phyloP scores from a whole-genome alignment of 768 basidiomycete species.

The Agrocybe praecox region DNA sequence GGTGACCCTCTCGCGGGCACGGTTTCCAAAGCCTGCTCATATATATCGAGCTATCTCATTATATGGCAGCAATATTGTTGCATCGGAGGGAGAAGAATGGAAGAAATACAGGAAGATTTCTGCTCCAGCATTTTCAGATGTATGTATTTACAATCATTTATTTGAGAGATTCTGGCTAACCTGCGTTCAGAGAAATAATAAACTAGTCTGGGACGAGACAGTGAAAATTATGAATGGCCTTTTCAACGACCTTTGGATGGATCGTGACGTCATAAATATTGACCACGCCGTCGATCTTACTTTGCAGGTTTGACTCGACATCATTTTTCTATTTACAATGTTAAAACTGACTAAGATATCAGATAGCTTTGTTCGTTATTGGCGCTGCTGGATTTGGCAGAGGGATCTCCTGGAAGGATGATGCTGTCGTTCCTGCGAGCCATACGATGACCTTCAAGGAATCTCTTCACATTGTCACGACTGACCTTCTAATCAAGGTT shows the following conservation, averaged over 20 bases:
- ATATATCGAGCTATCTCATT: slow-evolving; percentile 43
- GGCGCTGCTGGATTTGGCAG: slow-evolving; percentile 54
- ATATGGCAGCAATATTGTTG: slow-evolving; percentile 61
- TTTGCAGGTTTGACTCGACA: slow-evolving; percentile 38
- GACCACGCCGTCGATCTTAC: slow-evolving; percentile 53
- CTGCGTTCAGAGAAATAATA: slow-evolving; percentile 37
- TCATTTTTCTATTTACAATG: background rate
- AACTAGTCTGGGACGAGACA: slow-evolving; percentile 49
- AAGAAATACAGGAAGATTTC: slow-evolving; percentile 61
- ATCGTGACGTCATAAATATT: slow-evolving; percentile 34
- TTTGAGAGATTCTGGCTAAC: background rate
- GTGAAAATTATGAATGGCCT: slow-evolving; percentile 39
- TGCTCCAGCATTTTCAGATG: slow-evolving; percentile 63
- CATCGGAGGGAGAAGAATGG: slow-evolving; percentile 63
- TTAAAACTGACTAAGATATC: background rate
- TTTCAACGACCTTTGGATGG: slow-evolving; percentile 47
- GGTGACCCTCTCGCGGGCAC: slow-evolving; percentile 35
- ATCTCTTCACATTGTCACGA: slow-evolving; percentile 39
- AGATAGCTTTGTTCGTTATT: slow-evolving; percentile 57
- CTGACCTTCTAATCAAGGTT: slow-evolving; percentile 35
- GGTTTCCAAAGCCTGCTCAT: slow-evolving; percentile 54
- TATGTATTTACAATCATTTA: slow-evolving; percentile 19
- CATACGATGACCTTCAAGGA: slow-evolving; percentile 48
- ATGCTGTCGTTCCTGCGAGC: slow-evolving; percentile 32
- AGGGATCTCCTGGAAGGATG: slow-evolving; percentile 45